Base-by-base conservation (phyloP, 2,329 filamentous ascomycete species). In the Lachnellula arida region DNA sequence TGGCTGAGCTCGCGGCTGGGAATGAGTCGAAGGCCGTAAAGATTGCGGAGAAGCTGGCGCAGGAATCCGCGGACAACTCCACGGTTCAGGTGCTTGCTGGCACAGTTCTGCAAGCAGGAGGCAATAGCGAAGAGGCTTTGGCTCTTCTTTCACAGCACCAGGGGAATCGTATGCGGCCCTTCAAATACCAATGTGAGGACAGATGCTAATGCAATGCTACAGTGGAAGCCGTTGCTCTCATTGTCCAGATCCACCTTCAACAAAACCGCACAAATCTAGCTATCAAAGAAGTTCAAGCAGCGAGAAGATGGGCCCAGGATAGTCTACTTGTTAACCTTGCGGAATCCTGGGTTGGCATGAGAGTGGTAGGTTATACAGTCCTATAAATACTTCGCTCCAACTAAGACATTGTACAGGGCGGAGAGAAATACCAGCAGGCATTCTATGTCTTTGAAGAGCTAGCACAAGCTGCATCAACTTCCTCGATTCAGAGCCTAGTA, bases 361-460 rank as follows among this genome's bases (percentile, higher is more conserved):
- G 94, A 72, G 78, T 93, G 73, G 91, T 94, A 81, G 60, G 81
- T 75, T 43, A 14, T 22, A 39, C 15, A 3, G 12, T 19, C 17
- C 4, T 44, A 32, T 32, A 23, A 44, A 11, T 11, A 9, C n/a
- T 15, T 22, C 12, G 5, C 22, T 11, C 22, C 42, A 22, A 44
- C 42, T 44, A 44, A 44, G n/a, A 23, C 19, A 12, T 44, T 32
- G 15, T 22, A 23, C 59, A 96, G 88, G 93, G 93, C 68, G 92
- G 92, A 64, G 91, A 96, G 65, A 94, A 91, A 72, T 97, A 97
- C 74, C 94, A 97, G 70, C 89, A 94, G 69, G 87, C 93, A 17
- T 97, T 96, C 75, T 97, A 99, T 78, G 93, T 97, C 59, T 97
- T 91, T 68, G 93, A 97, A 74, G 94, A 99, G 74, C 83, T 97